Evolutionary conservation across 2,329 filamentous ascomycete species (phyloP).

Genomic region (Coccinonectria pachysandricola): DNA sequence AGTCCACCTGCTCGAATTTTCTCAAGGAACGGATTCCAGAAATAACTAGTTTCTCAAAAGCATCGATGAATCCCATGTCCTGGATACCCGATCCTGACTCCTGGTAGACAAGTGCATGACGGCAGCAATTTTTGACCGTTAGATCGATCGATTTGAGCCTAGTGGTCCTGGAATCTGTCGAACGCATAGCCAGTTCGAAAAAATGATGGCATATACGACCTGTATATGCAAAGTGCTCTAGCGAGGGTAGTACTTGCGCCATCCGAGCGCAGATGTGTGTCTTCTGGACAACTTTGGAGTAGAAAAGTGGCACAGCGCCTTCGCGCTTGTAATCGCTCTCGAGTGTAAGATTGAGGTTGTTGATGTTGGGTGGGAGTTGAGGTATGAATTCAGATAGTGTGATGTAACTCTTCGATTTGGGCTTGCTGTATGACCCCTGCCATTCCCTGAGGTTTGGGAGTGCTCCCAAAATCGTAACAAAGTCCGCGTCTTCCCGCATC

Average conservation of each 20-base stretch:
- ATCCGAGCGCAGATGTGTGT: conserved; percentile 57
- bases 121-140: conserved; percentile 66
- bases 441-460: conserved; percentile 55
- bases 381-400: conserved; percentile 56
- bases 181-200: conserved; percentile 47
- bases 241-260: conserved; percentile 46
- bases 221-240: conserved; percentile 63
- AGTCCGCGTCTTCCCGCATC: conserved; percentile 54
- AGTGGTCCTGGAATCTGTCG: conserved; percentile 36
- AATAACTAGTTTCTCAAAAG: conserved; percentile 59
- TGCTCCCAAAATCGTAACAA: conserved; percentile 48
- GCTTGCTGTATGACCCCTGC: conserved; percentile 58
- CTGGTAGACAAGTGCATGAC: conserved; percentile 42
- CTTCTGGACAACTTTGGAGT: conserved; percentile 46
- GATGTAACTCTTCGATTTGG: conserved; percentile 63
- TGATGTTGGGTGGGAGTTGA: conserved; percentile 45
- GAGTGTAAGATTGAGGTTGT: conserved; percentile 55
- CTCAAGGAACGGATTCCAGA: conserved; percentile 51
- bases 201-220: conserved; percentile 61
- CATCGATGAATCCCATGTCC: conserved; percentile 60
- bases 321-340: conserved; percentile 64
- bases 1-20: conserved; percentile 47
- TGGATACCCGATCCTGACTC: conserved; percentile 61
- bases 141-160: conserved; percentile 58
- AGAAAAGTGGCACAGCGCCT: conserved; percentile 48